These are phyloP conservation scores for Capronia americana DNA, from an alignment of 2,329 filamentous ascomycete genomes.

Conservation along the genomic window DNA sequence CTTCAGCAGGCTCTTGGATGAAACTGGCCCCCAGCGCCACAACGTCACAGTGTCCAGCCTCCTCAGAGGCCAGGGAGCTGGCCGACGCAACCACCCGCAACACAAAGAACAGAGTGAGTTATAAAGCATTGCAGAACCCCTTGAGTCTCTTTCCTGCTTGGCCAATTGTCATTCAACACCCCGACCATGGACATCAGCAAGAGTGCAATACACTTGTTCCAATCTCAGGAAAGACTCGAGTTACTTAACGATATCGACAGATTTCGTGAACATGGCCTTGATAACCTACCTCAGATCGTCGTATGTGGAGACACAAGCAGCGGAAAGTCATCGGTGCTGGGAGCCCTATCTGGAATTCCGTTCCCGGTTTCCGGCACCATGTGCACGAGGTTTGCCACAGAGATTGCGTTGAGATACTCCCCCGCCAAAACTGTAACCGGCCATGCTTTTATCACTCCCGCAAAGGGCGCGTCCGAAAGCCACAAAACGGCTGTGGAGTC, in stretches of 20 bases:
- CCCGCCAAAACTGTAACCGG: constrained; percentile 32
- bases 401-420: constrained; percentile 59
- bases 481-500: constrained; percentile 35
- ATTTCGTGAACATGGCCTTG: constrained; percentile 59
- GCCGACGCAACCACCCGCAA: not conserved
- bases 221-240: constrained; percentile 58
- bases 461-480: constrained; percentile 33
- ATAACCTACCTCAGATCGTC: constrained; percentile 63
- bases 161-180: not conserved
- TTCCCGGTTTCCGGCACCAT: constrained; percentile 67
- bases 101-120: too few species aligned
- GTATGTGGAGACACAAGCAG: constrained; percentile 70
- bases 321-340: constrained; percentile 66
- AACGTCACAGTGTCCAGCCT: not conserved
- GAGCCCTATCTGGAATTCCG: constrained; percentile 67
- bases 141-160: not conserved
- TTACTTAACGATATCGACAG: constrained; percentile 65
- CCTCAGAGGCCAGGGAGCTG: not conserved
- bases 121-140: not conserved
- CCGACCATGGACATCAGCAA: constrained; percentile 28
- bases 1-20: not conserved
- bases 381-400: constrained; percentile 68
- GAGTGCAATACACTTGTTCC: constrained; percentile 23
- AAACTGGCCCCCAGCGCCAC: constrained; percentile 12
- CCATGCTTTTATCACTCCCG: constrained; percentile 40